These are phyloP conservation scores for Cyberlindnera subsufficiens DNA, from an alignment of 805 yeast genomes.

Conservation along the genomic window DNA sequence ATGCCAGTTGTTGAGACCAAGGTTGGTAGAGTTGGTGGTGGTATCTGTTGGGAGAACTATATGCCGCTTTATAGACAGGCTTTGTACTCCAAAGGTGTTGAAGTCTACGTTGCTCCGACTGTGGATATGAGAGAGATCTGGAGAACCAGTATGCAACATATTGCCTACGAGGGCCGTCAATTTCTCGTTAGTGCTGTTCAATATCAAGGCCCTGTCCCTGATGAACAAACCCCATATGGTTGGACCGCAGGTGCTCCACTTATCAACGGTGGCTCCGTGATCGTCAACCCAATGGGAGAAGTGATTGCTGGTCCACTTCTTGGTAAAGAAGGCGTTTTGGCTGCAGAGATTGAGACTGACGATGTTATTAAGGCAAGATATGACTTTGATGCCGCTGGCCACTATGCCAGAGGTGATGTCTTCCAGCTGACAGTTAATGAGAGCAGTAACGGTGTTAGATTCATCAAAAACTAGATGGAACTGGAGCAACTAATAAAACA, in stretches of 20 bases:
- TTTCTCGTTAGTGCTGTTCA: constrained; percentile 37
- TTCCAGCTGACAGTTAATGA: constrained; percentile 37
- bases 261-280: constrained; percentile 36
- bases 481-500: too few relatives aligned
- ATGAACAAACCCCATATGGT: constrained; percentile 24
- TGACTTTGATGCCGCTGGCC: constrained; percentile 39
- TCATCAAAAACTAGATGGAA: neutral
- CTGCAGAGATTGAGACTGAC: constrained; percentile 35
- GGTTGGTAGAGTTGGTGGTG: constrained; percentile 37
- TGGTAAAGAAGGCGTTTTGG: constrained; percentile 34
- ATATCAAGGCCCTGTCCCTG: constrained; percentile 28
- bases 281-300: constrained; percentile 37
- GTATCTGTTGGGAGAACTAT: constrained; percentile 43
- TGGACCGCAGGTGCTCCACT: constrained; percentile 27
- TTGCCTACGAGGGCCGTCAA: constrained; percentile 36
- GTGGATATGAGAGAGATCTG: constrained; percentile 41
- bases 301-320: constrained; percentile 37
- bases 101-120: constrained; percentile 39
- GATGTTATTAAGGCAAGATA: constrained; percentile 33
- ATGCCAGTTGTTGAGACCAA: constrained; percentile 30
- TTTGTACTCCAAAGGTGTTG: constrained; percentile 37
- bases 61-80: constrained; percentile 36
- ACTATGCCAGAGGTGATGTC: constrained; percentile 38
- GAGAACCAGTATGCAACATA: constrained; percentile 36
- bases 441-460: constrained; percentile 20